These are phyloP conservation scores for Pseudogymnoascus sp. DNA, from an alignment of 2,329 filamentous ascomycete species.

Conservation along the genomic window DNA sequence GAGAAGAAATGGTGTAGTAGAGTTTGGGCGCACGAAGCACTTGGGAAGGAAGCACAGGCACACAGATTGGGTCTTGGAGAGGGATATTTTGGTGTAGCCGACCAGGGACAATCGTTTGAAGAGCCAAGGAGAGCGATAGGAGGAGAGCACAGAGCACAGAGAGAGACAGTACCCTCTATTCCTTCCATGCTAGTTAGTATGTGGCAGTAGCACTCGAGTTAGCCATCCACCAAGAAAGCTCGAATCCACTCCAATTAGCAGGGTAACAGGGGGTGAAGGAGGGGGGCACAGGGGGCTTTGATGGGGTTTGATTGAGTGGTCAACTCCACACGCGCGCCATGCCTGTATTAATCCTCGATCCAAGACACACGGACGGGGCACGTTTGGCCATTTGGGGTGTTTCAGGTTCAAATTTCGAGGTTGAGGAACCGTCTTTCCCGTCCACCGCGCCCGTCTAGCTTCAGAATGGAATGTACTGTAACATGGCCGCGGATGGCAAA, in stretches of 20 bases:
- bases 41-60: not conserved
- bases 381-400: not conserved
- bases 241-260: slow-evolving; percentile 8
- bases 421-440: not conserved
- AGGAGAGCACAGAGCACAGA: slow-evolving; percentile 1
- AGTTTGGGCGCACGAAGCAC: not conserved
- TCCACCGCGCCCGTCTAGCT: not conserved
- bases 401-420: not conserved
- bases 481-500: not conserved
- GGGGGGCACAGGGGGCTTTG: not conserved
- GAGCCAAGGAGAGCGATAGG: not conserved
- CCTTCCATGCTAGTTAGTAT: no score
- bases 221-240: not conserved
- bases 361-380: not conserved
- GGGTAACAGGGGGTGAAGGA: not conserved
- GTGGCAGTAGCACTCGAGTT: no score
- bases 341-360: slow-evolving; percentile 7
- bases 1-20: not conserved
- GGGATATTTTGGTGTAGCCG: slow-evolving; percentile 2
- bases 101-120: not conserved
- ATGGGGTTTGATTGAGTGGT: not conserved
- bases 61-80: not conserved
- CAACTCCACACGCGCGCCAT: not conserved
- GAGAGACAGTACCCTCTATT: no score
- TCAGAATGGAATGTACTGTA: not conserved